phyloP scores from a whole-genome alignment of 306 rosid genomes.

The Rosa multiflora region DNA sequence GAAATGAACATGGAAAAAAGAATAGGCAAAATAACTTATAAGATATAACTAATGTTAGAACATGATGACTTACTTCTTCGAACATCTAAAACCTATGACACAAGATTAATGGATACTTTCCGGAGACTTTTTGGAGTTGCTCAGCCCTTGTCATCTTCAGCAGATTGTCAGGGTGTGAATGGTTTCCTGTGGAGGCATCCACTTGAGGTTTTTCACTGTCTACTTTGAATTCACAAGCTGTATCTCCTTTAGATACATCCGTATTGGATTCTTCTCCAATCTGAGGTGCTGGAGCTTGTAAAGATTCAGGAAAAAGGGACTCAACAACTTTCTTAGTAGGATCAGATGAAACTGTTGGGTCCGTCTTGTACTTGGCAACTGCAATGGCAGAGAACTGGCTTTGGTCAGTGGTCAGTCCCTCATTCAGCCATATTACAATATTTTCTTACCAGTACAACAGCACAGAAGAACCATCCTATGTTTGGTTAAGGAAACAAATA shows the following conservation, averaged over 20 bases:
- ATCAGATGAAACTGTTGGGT: not conserved
- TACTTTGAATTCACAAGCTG: not conserved
- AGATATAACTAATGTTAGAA: no score
- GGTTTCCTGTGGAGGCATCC: not conserved
- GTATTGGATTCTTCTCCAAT: not conserved
- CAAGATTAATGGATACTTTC: no score
- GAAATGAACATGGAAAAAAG: no score
- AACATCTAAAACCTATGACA: no score
- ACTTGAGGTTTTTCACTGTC: slow-evolving; percentile 1
- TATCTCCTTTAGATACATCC: not conserved
- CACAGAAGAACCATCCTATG: not conserved
- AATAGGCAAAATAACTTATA: no score
- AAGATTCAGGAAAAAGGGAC: not conserved
- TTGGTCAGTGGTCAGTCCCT: slow-evolving; percentile 5
- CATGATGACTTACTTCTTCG: no score
- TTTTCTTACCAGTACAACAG: not conserved
- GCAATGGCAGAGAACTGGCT: not conserved
- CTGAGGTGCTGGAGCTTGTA: not conserved
- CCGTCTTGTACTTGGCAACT: not conserved
- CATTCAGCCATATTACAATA: not conserved
- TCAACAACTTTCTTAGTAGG: not conserved
- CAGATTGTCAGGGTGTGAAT: no score
- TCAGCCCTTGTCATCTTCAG: no score
- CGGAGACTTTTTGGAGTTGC: no score
- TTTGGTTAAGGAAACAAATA: not conserved